These are phyloP conservation scores for Talaromyces albobiverticillius DNA, from an alignment of 2,329 filamentous ascomycete species.

Conservation along the genomic window DNA sequence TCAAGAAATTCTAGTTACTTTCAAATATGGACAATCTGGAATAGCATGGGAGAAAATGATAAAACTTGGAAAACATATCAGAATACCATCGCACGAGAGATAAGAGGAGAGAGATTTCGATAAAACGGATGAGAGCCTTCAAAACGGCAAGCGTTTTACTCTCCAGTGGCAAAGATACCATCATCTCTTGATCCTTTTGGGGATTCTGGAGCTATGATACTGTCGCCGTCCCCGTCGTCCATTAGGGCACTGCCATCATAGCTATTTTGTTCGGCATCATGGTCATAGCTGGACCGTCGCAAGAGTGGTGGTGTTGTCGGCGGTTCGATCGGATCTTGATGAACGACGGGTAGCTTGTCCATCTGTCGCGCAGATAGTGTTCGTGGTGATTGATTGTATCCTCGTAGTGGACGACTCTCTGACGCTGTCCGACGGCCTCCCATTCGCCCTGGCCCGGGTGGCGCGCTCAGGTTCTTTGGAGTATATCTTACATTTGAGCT, in stretches of 20 bases:
- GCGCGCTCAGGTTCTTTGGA: slow-evolving; percentile 43
- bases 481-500: slow-evolving; percentile 68
- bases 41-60: neutral
- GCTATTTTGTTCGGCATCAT: slow-evolving; percentile 54
- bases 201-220: slow-evolving; percentile 40
- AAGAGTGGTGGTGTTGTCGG: slow-evolving; percentile 56
- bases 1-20: slow-evolving; percentile 7
- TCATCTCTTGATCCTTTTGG: slow-evolving; percentile 27
- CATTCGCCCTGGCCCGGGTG: slow-evolving; percentile 23
- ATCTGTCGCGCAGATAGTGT: slow-evolving; percentile 30
- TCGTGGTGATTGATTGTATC: slow-evolving; percentile 26
- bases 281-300: slow-evolving; percentile 56
- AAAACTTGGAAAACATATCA: neutral
- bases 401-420: slow-evolving; percentile 33
- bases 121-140: neutral
- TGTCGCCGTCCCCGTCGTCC: slow-evolving; percentile 47
- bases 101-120: neutral
- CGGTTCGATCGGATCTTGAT: slow-evolving; percentile 26
- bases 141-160: slow-evolving; percentile 4
- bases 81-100: neutral
- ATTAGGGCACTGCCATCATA: slow-evolving; percentile 48
- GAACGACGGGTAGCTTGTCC: slow-evolving; percentile 22
- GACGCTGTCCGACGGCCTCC: slow-evolving; percentile 27
- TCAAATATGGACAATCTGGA: slow-evolving; percentile 8
- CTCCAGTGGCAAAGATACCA: slow-evolving; percentile 5